Conservation (phyloP, 169 alveolate genomes). For the Amoebophrya sp. region DNA sequence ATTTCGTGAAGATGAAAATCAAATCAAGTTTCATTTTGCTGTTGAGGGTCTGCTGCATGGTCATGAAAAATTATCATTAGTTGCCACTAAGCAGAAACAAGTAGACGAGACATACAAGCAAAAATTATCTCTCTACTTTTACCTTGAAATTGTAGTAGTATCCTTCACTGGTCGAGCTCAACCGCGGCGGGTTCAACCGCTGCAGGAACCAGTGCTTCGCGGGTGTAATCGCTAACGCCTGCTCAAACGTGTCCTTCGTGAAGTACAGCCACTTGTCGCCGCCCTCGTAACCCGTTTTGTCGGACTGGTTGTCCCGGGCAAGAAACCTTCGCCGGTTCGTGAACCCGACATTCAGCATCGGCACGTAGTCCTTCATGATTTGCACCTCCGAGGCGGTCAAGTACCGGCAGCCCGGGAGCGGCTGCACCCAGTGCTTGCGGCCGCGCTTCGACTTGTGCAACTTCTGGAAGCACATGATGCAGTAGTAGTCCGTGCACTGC, state of each 20-base stretch:
- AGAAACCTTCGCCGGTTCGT: conserved; percentile 25
- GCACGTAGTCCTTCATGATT: conserved; percentile 23
- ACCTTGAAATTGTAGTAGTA: conserved; percentile 32
- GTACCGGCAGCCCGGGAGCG: conserved; percentile 37
- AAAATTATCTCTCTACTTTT: too few relatives aligned
- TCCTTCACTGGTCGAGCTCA: conserved; percentile 18
- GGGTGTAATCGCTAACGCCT: conserved; percentile 19
- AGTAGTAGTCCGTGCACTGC: conserved; percentile 31
- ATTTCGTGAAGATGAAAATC: too few relatives aligned
- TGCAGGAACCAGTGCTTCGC: conserved; percentile 29
- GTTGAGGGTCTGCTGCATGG: too few relatives aligned
- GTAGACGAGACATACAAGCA: too few relatives aligned
- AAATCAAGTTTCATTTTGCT: too few relatives aligned
- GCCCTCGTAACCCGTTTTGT: conserved; percentile 27
- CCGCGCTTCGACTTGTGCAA: conserved; percentile 27
- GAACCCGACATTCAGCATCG: conserved; percentile 27
- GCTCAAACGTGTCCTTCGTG: conserved; percentile 33
- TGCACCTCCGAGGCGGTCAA: conserved; percentile 24
- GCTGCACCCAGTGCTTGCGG: conserved; percentile 27
- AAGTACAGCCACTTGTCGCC: conserved; percentile 31
- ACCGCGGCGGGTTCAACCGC: conserved; percentile 31
- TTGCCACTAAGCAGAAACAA: too few relatives aligned
- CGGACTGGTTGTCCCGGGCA: conserved; percentile 31
- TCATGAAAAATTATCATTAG: too few relatives aligned
- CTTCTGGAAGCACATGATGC: not conserved